Conservation (phyloP, 208 protist genomes). For the Leishmania tarentolae region DNA sequence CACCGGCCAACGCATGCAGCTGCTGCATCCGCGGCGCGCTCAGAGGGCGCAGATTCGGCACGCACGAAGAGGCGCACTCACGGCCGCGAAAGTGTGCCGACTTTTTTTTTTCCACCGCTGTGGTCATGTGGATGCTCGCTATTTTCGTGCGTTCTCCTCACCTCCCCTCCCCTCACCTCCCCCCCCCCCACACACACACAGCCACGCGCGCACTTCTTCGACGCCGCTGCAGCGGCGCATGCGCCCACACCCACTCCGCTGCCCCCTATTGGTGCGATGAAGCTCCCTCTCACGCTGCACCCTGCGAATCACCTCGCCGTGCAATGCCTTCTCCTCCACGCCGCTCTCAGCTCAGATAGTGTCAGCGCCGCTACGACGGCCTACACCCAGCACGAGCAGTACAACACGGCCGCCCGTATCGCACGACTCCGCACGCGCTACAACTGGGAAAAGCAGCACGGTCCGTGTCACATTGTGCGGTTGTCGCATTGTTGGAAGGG, state of each 20-base stretch:
- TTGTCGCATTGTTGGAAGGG: background rate
- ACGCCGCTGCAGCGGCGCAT: background rate
- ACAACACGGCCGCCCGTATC: background rate
- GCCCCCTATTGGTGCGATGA: conserved; percentile 14
- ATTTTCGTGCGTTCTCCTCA: background rate
- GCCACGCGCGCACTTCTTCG: background rate
- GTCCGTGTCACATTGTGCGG: background rate
- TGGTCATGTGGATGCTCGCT: background rate
- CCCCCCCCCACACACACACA: background rate
- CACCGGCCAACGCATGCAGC: background rate
- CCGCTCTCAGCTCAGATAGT: conserved; percentile 30
- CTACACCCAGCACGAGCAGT: background rate
- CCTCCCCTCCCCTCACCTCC: background rate
- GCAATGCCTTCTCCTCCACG: conserved; percentile 64
- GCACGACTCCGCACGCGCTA: conserved; percentile 3
- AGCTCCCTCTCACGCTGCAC: conserved; percentile 47
- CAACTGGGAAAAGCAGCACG: background rate
- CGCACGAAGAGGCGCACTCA: too few relatives aligned
- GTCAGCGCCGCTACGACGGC: background rate
- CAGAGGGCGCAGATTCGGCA: background rate
- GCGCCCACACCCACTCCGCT: background rate
- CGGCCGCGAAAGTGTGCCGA: background rate
- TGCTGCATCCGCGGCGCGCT: background rate
- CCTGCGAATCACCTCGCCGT: conserved; percentile 63
- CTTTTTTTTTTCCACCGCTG: background rate